These are phyloP conservation scores for Solanum paucissectum DNA, from an alignment of 257 asterid species.

Conservation along the genomic window DNA sequence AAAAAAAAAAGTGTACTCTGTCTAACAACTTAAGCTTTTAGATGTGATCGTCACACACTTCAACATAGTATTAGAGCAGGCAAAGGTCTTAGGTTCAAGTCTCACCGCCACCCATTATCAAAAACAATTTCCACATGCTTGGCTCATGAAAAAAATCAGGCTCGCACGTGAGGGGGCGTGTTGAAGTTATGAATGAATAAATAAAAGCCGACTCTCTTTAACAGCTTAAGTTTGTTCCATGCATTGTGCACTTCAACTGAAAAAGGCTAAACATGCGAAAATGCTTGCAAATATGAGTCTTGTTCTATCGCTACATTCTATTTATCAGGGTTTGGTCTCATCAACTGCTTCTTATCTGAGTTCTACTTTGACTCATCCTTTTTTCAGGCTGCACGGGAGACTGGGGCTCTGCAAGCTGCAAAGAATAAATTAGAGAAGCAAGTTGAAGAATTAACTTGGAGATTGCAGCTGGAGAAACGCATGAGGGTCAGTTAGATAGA, in stretches of 20 bases:
- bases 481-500: conserved; percentile 59
- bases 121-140: background rate
- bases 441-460: conserved; percentile 98
- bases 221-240: background rate
- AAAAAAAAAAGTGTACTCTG: background rate
- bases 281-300: background rate
- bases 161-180: background rate
- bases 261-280: background rate
- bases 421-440: conserved; percentile 98
- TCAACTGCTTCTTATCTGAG: background rate
- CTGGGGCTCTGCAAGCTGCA: conserved; percentile 99
- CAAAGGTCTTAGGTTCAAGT: background rate
- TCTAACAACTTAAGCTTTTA: background rate
- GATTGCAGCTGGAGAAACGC: conserved; percentile 95
- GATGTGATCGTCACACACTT: background rate
- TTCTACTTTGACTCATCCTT: background rate
- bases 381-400: conserved; percentile 88
- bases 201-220: background rate
- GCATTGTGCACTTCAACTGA: background rate
- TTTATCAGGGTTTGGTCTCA: background rate
- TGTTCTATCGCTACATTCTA: background rate
- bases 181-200: background rate
- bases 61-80: background rate
- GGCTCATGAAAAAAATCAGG: background rate
- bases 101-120: background rate